These are phyloP conservation scores for Colletotrichum australisinense DNA, from an alignment of 2,329 filamentous ascomycete genomes.

Conservation along the genomic window DNA sequence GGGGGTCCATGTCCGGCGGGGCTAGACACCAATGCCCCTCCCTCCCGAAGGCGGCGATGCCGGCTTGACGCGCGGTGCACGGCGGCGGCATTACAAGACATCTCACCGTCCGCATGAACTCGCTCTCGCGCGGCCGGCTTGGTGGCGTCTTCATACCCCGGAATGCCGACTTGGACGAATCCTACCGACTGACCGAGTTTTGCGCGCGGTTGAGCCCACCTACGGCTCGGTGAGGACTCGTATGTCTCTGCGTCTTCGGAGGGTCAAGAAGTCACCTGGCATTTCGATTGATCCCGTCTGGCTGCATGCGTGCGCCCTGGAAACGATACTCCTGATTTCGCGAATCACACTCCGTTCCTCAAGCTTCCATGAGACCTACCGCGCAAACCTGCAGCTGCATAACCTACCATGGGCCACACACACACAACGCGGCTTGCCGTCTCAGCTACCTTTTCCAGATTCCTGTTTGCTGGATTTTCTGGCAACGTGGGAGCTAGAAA, in stretches of 20 bases:
- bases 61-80: slow-evolving; percentile 9
- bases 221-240: neutral
- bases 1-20: slow-evolving; percentile 1
- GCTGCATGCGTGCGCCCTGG: neutral
- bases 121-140: neutral
- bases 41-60: slow-evolving; percentile 13
- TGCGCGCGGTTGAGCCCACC: no score
- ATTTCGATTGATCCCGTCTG: neutral
- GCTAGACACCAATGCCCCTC: slow-evolving; percentile 5
- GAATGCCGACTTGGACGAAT: neutral
- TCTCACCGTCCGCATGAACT: slow-evolving; percentile 3
- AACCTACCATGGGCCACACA: neutral
- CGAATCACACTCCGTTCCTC: neutral
- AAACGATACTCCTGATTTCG: neutral
- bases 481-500: slow-evolving; percentile 2
- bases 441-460: neutral
- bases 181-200: neutral
- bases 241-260: neutral
- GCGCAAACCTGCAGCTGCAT: slow-evolving; percentile 1
- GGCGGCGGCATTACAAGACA: slow-evolving; percentile 18
- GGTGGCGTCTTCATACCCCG: neutral
- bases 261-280: neutral
- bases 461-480: neutral
- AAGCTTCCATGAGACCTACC: neutral
- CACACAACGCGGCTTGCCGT: neutral